phyloP scores from a whole-genome alignment of 2,329 filamentous ascomycete genomes.

The Verticillium nonalfalfae region DNA sequence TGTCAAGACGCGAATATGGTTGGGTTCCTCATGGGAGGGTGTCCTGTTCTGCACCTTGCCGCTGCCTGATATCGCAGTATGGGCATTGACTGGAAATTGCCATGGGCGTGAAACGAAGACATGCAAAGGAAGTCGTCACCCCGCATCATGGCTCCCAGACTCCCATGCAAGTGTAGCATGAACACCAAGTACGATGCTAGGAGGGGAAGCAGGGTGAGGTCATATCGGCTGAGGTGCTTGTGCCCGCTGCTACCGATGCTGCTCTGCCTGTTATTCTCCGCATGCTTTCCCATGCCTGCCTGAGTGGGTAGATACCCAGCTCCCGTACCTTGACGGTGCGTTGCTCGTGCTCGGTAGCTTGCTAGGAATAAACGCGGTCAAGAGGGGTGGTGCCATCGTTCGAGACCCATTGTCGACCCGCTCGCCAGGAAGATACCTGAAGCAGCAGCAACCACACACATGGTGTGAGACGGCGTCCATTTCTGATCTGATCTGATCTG shows the following conservation, averaged over 20 bases:
- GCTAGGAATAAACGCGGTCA: neutral
- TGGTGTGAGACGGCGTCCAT: neutral
- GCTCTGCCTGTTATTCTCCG: neutral
- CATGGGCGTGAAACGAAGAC: neutral
- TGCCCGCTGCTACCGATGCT: neutral
- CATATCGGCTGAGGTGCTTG: neutral
- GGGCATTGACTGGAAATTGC: neutral
- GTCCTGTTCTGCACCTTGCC: neutral
- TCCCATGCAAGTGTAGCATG: neutral
- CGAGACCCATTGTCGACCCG: neutral
- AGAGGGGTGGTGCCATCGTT: neutral
- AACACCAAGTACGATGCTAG: neutral
- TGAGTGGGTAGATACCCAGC: too few relatives aligned
- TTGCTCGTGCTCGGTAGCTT: too few relatives aligned
- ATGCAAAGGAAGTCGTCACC: neutral
- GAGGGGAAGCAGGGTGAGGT: neutral
- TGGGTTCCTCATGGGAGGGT: neutral
- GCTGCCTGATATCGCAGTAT: neutral
- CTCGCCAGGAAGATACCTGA: neutral
- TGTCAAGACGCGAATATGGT: neutral
- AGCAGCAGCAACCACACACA: neutral
- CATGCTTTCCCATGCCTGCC: too few relatives aligned
- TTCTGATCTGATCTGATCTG: conserved; percentile 1
- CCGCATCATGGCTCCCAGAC: neutral
- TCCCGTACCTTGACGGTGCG: too few relatives aligned